Conservation (phyloP, 257 asterid genomes). For the Solanum peruvianum region DNA sequence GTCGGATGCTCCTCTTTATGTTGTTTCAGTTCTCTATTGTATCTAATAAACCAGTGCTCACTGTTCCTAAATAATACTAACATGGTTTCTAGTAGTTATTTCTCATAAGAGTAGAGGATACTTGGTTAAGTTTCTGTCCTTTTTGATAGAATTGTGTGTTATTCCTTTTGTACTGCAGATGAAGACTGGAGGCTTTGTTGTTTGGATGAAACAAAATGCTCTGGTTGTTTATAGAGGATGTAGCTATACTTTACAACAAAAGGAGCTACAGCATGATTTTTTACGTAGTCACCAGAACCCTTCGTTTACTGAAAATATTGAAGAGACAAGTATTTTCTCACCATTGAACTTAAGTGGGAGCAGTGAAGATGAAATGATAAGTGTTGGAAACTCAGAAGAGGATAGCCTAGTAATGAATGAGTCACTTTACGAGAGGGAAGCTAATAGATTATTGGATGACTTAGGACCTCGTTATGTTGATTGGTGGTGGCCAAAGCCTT, state of each 20-base stretch:
- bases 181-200: slow-evolving; percentile 76
- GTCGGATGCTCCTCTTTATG: not conserved
- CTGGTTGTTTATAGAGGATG: slow-evolving; percentile 78
- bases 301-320: slow-evolving; percentile 7
- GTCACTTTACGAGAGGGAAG: slow-evolving; percentile 72
- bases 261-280: slow-evolving; percentile 5
- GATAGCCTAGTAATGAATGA: slow-evolving; percentile 16
- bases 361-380: slow-evolving; percentile 11
- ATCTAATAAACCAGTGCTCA: not conserved
- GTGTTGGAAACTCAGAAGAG: slow-evolving; percentile 19
- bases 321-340: slow-evolving; percentile 1
- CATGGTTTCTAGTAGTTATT: not conserved
- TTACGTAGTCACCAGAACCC: slow-evolving; percentile 6
- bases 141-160: slow-evolving; percentile 2
- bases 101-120: not conserved
- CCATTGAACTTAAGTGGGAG: slow-evolving; percentile 13
- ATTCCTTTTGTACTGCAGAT: slow-evolving; percentile 29
- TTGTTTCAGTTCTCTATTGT: not conserved
- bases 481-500: slow-evolving; percentile 92
- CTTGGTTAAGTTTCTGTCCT: not conserved
- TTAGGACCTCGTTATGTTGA: slow-evolving; percentile 91
- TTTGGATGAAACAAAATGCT: slow-evolving; percentile 56
- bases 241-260: slow-evolving; percentile 16
- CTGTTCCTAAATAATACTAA: not conserved
- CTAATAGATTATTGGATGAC: slow-evolving; percentile 74